A percentile compares a stretch with the other conserved stretches of the same genome.
Evolutionary conservation across 225 moss, liverwort and hornwort species (phyloP).

Genomic region (Pleurozium schreberi): DNA sequence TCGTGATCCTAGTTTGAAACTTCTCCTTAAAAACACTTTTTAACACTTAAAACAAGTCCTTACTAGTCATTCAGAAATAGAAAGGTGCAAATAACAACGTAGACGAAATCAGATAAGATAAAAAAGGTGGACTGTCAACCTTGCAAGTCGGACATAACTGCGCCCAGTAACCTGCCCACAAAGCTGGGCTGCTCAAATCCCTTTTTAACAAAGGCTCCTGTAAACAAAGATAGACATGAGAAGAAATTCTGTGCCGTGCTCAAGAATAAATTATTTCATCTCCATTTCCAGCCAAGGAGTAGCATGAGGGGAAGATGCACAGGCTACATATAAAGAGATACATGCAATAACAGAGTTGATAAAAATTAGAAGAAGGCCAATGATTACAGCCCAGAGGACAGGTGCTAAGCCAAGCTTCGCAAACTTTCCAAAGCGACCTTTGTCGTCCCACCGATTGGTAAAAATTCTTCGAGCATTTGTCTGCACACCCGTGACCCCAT

Average conservation of each 20-base stretch:
- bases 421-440: conserved; percentile 69
- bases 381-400: conserved; percentile 61
- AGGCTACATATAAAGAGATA: not conserved
- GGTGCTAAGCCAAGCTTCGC: conserved; percentile 86
- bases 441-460: conserved; percentile 75
- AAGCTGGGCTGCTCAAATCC: conserved; percentile 61
- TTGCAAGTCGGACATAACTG: conserved; percentile 99
- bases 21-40: not conserved
- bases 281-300: not conserved
- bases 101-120: not conserved
- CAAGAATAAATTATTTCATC: not conserved
- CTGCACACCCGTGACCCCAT: conserved; percentile 14
- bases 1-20: not conserved
- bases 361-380: conserved; percentile 54
- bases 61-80: not conserved
- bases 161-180: conserved; percentile 90
- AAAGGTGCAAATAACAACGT: not conserved
- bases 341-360: conserved; percentile 69
- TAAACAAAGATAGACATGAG: not conserved
- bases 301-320: not conserved
- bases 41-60: not conserved
- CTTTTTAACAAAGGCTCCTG: conserved; percentile 67
- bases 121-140: conserved; percentile 12
- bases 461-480: conserved; percentile 79
- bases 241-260: not conserved